Evolutionary conservation across 164 flowering plant species (phyloP), one percentile per base, ranked within the genome.

Genomic region (Brasenia schreberi): DNA sequence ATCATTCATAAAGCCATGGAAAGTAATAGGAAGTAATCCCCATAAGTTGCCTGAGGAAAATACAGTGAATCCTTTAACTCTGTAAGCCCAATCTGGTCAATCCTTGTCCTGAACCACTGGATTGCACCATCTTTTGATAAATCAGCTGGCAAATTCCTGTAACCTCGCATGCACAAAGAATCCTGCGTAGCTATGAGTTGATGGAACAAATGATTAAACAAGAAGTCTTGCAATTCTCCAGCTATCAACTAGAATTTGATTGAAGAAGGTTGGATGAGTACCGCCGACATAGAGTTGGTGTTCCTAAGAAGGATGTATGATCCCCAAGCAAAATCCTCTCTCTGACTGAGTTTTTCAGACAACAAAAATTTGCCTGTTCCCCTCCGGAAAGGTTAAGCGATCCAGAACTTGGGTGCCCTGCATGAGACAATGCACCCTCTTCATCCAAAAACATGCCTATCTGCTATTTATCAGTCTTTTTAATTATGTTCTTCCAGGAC

Each of bases 321-420:
- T 65, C 82, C 88, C 97, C 98, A 93, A 61, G 98, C 98, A 77
- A 93, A 72, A 72, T 93, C 89, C 72, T 85, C 94, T 76, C 77
- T 83, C 43, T 62, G 64, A 39, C 68, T 39, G 5, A 84, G 68
- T 69, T 79, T 71, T 63, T 77, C 76, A 18, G 96, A 77, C 88
- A n/a, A 81, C 66, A 77, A 89, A 93, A 56, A 89, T 76, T 78
- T 90, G 97, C 73, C 71, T 78, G 60, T 75, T 72, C 12, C 83
- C 89, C 74, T 85, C 83, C 1, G 92, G 92, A 6, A 86, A 75
- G 71, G 74, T 72, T 19, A 72, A 59, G 67, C 82, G 82, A 53
- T 80, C 85, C 58, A 72, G 72, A 43, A 73, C 73, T 65, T 74
- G 61, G 9, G 89, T 77, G 69, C 97, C 98, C 97, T 93, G 82